These are phyloP conservation scores for Pseudonectria buxi DNA, from an alignment of 2,329 filamentous ascomycete genomes.

Conservation along the genomic window DNA sequence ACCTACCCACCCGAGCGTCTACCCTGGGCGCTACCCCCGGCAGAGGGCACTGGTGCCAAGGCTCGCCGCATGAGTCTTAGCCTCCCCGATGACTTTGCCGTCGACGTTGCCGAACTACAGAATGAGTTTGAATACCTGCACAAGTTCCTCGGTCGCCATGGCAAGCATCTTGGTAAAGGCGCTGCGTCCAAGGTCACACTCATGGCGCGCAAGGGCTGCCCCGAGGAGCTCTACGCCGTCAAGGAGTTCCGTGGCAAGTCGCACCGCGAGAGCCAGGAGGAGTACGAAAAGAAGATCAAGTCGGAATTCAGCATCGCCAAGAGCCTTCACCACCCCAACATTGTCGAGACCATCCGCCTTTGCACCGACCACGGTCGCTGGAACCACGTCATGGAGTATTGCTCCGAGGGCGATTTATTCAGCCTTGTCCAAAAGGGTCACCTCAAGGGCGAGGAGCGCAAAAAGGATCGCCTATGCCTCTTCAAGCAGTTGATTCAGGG, in stretches of 20 bases:
- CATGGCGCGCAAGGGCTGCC: constrained; percentile 64
- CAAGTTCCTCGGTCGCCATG: constrained; percentile 64
- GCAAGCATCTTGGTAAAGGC: constrained; percentile 73
- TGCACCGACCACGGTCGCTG: constrained; percentile 69
- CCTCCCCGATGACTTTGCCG: constrained; percentile 66
- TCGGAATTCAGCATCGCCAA: constrained; percentile 85
- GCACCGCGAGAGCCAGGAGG: constrained; percentile 59
- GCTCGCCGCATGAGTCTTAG: constrained; percentile 69
- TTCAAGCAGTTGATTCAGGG: constrained; percentile 87
- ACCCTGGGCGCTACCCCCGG: constrained; percentile 56
- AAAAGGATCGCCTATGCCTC: constrained; percentile 68
- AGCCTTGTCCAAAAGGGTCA: constrained; percentile 65
- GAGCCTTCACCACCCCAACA: constrained; percentile 78
- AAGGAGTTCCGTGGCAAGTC: constrained; percentile 79
- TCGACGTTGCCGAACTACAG: constrained; percentile 62
- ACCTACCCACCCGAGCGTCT: constrained; percentile 36
- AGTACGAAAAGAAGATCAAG: constrained; percentile 85
- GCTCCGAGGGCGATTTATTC: constrained; percentile 74
- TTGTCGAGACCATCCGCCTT: constrained; percentile 71
- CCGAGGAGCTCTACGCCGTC: constrained; percentile 67
- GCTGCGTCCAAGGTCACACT: constrained; percentile 76
- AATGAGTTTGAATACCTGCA: constrained; percentile 65
- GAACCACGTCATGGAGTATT: constrained; percentile 94
- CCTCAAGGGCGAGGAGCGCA: constrained; percentile 56
- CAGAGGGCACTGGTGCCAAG: constrained; percentile 68